These are phyloP conservation scores for Salix purpurea DNA, from an alignment of 345 rosid genomes.

Conservation along the genomic window DNA sequence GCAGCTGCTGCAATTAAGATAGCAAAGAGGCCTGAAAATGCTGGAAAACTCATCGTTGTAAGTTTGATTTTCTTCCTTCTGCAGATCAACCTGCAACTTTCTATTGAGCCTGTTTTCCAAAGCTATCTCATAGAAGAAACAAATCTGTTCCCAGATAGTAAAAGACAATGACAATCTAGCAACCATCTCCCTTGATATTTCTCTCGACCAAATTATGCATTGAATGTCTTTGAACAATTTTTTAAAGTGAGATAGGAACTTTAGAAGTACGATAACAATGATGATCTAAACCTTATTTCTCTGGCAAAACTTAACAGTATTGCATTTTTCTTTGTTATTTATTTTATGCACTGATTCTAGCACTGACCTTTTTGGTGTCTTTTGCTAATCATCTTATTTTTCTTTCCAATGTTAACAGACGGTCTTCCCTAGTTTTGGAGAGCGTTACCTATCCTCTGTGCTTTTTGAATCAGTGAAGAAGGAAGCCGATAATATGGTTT, in stretches of 20 bases:
- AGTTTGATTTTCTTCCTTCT: constrained; percentile 20
- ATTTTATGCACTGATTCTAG: not conserved
- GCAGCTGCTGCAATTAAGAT: constrained; percentile 59
- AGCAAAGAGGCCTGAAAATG: constrained; percentile 60
- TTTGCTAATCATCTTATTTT: not conserved
- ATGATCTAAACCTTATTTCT: not conserved
- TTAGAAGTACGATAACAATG: too few species aligned
- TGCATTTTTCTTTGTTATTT: not conserved
- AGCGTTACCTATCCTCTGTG: constrained; percentile 60
- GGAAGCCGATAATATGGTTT: constrained; percentile 53
- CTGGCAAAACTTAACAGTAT: not conserved
- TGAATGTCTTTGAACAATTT: not conserved
- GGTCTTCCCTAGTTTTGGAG: constrained; percentile 65
- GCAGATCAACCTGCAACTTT: not conserved
- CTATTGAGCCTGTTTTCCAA: not conserved
- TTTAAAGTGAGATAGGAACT: not conserved
- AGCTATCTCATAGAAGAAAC: not conserved
- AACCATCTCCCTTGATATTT: not conserved
- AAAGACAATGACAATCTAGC: not conserved
- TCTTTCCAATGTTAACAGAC: constrained; percentile 34
- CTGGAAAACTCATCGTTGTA: constrained; percentile 65
- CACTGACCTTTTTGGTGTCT: not conserved
- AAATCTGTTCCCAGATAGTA: not conserved
- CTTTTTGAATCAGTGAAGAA: constrained; percentile 52
- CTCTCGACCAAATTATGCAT: not conserved